A percentile compares a stretch with the other conserved stretches of the same genome.
phyloP scores from a whole-genome alignment of 768 basidiomycete species.

The Brasilioporus rufonigricans region DNA sequence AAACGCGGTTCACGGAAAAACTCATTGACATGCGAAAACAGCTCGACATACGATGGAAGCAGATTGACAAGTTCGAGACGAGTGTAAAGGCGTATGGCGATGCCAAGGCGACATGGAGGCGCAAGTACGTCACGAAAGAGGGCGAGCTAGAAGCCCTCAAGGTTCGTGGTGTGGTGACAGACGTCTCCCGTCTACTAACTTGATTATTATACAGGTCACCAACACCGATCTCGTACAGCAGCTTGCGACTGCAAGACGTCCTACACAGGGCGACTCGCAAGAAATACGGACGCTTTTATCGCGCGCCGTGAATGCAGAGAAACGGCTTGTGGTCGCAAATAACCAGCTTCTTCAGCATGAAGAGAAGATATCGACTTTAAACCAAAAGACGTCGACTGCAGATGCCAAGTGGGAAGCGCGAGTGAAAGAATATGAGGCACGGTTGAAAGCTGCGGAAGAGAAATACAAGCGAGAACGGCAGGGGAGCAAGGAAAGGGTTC shows the following conservation, averaged over 20 bases:
- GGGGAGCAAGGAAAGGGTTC: constrained; percentile 83
- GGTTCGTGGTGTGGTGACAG: constrained; percentile 43
- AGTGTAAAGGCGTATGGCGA: constrained; percentile 81
- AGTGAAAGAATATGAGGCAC: constrained; percentile 88
- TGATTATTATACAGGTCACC: constrained; percentile 46
- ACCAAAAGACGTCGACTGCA: constrained; percentile 65
- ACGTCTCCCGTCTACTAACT: background rate
- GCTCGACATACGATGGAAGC: constrained; percentile 84
- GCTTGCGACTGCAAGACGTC: constrained; percentile 58
- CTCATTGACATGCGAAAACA: constrained; percentile 80
- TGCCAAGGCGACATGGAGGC: constrained; percentile 79
- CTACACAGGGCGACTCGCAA: constrained; percentile 57
- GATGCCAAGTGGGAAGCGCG: constrained; percentile 93
- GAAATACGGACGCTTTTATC: constrained; percentile 70
- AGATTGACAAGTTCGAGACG: constrained; percentile 89
- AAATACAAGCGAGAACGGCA: constrained; percentile 91
- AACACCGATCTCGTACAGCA: constrained; percentile 75
- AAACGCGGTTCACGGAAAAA: constrained; percentile 69
- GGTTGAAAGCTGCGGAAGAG: constrained; percentile 83
- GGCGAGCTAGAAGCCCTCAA: constrained; percentile 88
- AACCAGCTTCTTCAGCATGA: constrained; percentile 84
- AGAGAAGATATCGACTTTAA: constrained; percentile 75
- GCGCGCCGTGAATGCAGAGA: constrained; percentile 81
- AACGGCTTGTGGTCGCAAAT: constrained; percentile 78
- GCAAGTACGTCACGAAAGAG: constrained; percentile 77